phyloP scores from a whole-genome alignment of 495 filamentous ascomycete genomes.

The Neurospora sp. region DNA sequence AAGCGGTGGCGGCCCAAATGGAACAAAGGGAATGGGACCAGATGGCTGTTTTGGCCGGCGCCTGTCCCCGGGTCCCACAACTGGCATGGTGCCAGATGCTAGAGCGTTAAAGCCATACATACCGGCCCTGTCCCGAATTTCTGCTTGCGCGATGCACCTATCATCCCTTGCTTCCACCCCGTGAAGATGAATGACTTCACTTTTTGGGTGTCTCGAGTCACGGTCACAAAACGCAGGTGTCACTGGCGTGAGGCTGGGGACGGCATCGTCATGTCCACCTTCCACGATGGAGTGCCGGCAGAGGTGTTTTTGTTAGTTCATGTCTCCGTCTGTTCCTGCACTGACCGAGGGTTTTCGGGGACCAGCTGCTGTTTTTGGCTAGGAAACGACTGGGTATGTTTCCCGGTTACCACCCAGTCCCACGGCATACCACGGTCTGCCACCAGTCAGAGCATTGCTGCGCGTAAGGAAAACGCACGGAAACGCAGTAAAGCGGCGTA shows the following conservation, averaged over 20 bases:
- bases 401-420: neutral
- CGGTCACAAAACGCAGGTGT: neutral
- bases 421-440: neutral
- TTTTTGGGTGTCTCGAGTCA: neutral
- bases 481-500: neutral
- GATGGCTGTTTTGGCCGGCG: neutral
- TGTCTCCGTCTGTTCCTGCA: neutral
- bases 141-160: conserved; percentile 25
- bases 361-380: neutral
- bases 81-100: conserved; percentile 3
- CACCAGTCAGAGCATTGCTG: neutral
- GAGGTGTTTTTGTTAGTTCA: neutral
- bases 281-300: neutral
- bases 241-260: neutral
- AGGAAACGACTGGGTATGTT: neutral
- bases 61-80: conserved; percentile 17
- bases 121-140: conserved; percentile 20
- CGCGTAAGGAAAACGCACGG: neutral
- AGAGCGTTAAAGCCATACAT: conserved; percentile 3
- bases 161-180: conserved; percentile 22
- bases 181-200: neutral
- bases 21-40: neutral
- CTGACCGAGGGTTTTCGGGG: neutral
- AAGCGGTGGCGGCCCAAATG: conserved; percentile 9
- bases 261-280: neutral